A percentile compares a stretch with the other conserved stretches of the same genome.
phyloP scores from a whole-genome alignment of 2,329 filamentous ascomycete species.

The Nannizziopsis arthrosporioides region DNA sequence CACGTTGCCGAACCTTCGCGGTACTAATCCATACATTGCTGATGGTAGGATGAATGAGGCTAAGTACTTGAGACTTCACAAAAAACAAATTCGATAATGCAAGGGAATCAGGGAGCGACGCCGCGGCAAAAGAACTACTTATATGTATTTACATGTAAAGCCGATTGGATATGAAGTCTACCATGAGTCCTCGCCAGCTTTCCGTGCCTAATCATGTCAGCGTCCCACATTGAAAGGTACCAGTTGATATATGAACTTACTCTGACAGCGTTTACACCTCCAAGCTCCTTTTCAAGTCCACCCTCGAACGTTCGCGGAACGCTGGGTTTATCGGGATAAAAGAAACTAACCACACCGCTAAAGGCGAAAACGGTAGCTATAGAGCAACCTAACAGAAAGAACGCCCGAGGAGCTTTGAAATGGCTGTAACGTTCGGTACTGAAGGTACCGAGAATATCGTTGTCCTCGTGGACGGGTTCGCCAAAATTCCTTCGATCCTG shows the following conservation, averaged over 20 bases:
- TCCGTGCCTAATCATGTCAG: conserved; percentile 26
- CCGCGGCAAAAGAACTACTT: conserved; percentile 6
- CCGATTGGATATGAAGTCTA: not conserved
- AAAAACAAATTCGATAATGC: too few relatives aligned
- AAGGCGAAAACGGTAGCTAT: conserved; percentile 52
- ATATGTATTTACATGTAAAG: conserved; percentile 4
- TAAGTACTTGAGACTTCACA: too few relatives aligned
- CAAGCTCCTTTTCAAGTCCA: conserved; percentile 63
- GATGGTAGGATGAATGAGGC: too few relatives aligned
- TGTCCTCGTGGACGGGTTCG: conserved; percentile 92
- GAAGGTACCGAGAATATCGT: conserved; percentile 85
- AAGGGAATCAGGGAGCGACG: not conserved
- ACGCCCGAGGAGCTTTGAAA: conserved; percentile 58
- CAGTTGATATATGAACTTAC: conserved; percentile 39
- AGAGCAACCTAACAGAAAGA: conserved; percentile 57
- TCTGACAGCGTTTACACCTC: conserved; percentile 53
- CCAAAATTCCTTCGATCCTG: conserved; percentile 95
- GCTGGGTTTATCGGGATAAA: conserved; percentile 61
- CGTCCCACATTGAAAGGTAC: not conserved
- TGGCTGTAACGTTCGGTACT: conserved; percentile 83
- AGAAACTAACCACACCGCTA: conserved; percentile 54
- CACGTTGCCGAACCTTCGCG: too few relatives aligned
- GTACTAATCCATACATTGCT: too few relatives aligned
- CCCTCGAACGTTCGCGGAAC: conserved; percentile 57
- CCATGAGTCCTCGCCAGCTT: conserved; percentile 22